Base-by-base conservation (phyloP, 179 eudicot genomes). In the Spergularia azorica region DNA sequence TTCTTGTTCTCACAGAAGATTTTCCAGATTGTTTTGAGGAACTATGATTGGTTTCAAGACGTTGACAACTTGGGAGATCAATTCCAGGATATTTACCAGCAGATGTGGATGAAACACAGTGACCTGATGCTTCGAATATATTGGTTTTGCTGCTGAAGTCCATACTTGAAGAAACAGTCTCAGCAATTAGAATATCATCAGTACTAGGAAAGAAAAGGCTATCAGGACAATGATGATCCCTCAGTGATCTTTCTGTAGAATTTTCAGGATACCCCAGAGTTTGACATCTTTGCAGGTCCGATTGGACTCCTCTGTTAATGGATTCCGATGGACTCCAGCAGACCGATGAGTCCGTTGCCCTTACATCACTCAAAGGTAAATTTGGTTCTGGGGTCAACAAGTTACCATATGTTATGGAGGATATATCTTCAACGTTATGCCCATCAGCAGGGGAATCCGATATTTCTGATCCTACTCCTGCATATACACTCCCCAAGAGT, bases 1-100 rank as follows among this genome's bases (percentile, higher is more conserved):
- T 93, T 77, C 82, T 65, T 58, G 78, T 71, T 76, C 85, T 84
- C 56, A 11, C 68, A n/a, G 63, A 84, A 80, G 91, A 85, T 88
- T 87, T 89, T 75, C 77, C 36, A 48, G 67, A 71, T 63, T 81
- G 79, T 73, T 21, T 75, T 46, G 84, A 60, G 75, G 66, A 59
- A 51, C 9, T 64, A 77, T 21, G 66, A 52, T 66, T 70, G 67
- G 68, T 55, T 59, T 69, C 80, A 71, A n/a, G 11, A 81, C 46
- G 70, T 76, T 79, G 83, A 71, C 51, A 76, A 63, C 81, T 73
- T 39, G 21, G 48, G 9, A 20, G 54, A 83, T 74, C 73, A 67
- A 54, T 68, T 63, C 61, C 63, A 59, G 71, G 79, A 75, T 67
- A 79, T 64, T 63, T 52, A 36, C 76, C 79, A 41, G 5, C 4